Conservation (phyloP, 176 grass and related monocot genomes). For the Oryza brachyantha region DNA sequence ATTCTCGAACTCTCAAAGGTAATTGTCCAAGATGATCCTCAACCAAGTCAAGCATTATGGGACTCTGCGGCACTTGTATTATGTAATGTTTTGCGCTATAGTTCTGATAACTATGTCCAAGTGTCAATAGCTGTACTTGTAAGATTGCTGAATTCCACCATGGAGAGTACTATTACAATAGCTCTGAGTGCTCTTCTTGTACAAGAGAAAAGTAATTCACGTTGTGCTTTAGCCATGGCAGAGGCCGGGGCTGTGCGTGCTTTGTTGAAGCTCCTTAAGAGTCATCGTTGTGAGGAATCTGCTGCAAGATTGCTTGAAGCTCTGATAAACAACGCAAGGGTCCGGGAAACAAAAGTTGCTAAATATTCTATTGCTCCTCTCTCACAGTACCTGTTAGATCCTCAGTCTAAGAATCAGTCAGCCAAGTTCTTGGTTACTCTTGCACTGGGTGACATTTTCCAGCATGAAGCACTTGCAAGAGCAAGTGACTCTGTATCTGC, state of each 20-base stretch:
- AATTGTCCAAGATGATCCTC: conserved; percentile 90
- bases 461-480: conserved; percentile 87
- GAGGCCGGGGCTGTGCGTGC: conserved; percentile 88
- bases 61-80: conserved; percentile 92
- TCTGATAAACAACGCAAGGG: conserved; percentile 88
- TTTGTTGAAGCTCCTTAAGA: conserved; percentile 78
- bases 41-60: conserved; percentile 86
- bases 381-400: conserved; percentile 86
- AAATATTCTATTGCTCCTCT: conserved; percentile 89
- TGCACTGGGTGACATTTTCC: conserved; percentile 93
- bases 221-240: conserved; percentile 77
- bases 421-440: conserved; percentile 91
- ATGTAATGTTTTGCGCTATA: conserved; percentile 92
- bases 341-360: conserved; percentile 84
- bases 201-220: conserved; percentile 84
- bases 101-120: conserved; percentile 83
- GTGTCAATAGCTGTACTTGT: conserved; percentile 91
- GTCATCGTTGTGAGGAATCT: conserved; percentile 84
- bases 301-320: conserved; percentile 86
- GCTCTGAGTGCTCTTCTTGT: conserved; percentile 92
- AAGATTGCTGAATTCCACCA: conserved; percentile 71
- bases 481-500: conserved; percentile 84
- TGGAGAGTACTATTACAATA: conserved; percentile 80
- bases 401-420: conserved; percentile 75
- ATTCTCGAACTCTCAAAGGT: conserved; percentile 98